Evolutionary conservation across 257 asterid genomes (phyloP).

Genomic region (Penstemon newberryi): DNA sequence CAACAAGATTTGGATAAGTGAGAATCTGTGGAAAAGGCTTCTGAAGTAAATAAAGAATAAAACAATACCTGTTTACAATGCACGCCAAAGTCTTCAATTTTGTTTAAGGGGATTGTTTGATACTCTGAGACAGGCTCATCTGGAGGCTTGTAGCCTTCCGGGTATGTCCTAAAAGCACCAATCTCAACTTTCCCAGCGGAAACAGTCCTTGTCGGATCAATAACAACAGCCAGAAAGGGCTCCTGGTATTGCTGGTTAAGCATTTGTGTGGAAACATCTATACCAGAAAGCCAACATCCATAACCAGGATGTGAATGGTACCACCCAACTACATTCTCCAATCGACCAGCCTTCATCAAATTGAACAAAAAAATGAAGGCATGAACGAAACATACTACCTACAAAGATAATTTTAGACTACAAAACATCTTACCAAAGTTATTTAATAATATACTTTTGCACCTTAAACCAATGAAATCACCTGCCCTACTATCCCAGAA

Average conservation of each 20-base stretch:
- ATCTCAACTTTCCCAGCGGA: constrained; percentile 99
- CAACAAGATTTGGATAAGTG: constrained; percentile 12
- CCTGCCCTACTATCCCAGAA: neutral
- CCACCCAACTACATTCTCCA: constrained; percentile 98
- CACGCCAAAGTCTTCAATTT: constrained; percentile 97
- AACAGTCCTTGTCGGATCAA: constrained; percentile 96
- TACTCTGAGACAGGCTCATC: constrained; percentile 96
- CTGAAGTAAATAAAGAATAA: neutral
- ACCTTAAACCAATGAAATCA: too few relatives aligned
- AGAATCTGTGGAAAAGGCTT: constrained; percentile 20
- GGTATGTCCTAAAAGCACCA: constrained; percentile 96
- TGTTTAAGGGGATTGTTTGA: constrained; percentile 95
- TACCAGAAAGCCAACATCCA: constrained; percentile 99
- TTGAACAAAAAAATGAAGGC: neutral
- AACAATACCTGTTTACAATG: constrained; percentile 90
- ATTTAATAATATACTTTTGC: too few relatives aligned
- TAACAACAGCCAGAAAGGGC: constrained; percentile 97
- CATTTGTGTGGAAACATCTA: constrained; percentile 95
- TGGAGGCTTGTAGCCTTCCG: constrained; percentile 92
- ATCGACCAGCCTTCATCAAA: constrained; percentile 74
- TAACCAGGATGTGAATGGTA: constrained; percentile 99
- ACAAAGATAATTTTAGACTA: neutral
- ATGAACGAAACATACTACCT: neutral
- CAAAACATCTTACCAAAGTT: neutral
- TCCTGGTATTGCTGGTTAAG: constrained; percentile 95